These are phyloP conservation scores for Russula olivacea DNA, from an alignment of 768 basidiomycete genomes.

Conservation along the genomic window DNA sequence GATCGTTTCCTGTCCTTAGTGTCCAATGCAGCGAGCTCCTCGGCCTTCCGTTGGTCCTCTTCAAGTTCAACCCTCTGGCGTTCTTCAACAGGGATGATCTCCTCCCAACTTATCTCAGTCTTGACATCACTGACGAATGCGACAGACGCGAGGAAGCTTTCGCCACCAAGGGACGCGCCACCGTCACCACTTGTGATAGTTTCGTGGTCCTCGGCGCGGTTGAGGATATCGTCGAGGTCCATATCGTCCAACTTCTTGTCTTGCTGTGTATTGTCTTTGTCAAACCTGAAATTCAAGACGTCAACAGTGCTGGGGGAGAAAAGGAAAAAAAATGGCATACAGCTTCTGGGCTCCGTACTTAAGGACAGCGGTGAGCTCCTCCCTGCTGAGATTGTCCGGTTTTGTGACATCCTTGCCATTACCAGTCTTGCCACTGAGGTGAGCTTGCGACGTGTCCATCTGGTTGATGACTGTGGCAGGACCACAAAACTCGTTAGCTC, in stretches of 20 bases:
- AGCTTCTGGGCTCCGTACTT: slow-evolving; percentile 99
- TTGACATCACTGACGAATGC: slow-evolving; percentile 97
- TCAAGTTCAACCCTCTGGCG: slow-evolving; percentile 80
- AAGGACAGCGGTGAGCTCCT: slow-evolving; percentile 93
- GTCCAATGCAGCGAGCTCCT: slow-evolving; percentile 64
- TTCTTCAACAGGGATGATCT: slow-evolving; percentile 93
- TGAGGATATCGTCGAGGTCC: slow-evolving; percentile 98
- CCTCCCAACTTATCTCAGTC: slow-evolving; percentile 98
- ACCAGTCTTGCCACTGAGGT: slow-evolving; percentile 74
- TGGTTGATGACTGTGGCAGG: slow-evolving; percentile 85
- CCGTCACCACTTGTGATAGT: slow-evolving; percentile 80
- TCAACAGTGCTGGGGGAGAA: slow-evolving; percentile 21
- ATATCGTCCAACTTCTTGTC: slow-evolving; percentile 96
- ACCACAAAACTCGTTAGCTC: neutral
- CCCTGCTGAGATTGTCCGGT: slow-evolving; percentile 85
- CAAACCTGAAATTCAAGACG: slow-evolving; percentile 57
- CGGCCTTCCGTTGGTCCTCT: slow-evolving; percentile 65
- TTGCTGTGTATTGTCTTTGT: slow-evolving; percentile 91
- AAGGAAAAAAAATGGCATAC: slow-evolving; percentile 39
- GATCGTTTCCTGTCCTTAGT: slow-evolving; percentile 69
- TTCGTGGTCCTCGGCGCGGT: slow-evolving; percentile 94
- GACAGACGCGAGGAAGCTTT: slow-evolving; percentile 92
- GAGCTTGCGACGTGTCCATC: slow-evolving; percentile 98
- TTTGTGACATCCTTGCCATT: slow-evolving; percentile 61
- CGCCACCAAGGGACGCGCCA: slow-evolving; percentile 93